These are phyloP conservation scores for Mrakia blollopis DNA, from an alignment of 768 basidiomycete species.

Conservation along the genomic window DNA sequence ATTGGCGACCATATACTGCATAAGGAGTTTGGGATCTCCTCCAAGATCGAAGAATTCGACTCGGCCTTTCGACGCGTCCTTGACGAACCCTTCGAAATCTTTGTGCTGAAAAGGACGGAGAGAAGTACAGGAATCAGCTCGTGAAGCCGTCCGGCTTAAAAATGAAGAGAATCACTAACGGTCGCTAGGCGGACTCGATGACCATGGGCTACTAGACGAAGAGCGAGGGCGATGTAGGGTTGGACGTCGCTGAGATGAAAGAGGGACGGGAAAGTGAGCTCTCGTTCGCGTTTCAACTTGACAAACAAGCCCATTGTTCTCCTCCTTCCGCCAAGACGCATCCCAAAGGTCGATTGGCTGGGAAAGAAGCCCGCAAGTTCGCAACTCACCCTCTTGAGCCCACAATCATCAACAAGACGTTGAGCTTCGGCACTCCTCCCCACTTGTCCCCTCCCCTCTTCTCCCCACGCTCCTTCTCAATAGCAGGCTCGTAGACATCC, in stretches of 20 bases:
- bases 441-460: slow-evolving; percentile 11
- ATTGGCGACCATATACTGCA: slow-evolving; percentile 71
- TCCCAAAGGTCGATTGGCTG: too few species aligned
- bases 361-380: too few species aligned
- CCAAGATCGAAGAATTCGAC: slow-evolving; percentile 61
- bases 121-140: neutral
- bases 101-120: slow-evolving; percentile 45
- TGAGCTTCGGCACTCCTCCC: slow-evolving; percentile 46
- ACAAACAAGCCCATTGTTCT: too few species aligned
- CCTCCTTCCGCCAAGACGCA: too few species aligned
- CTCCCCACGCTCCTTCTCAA: slow-evolving; percentile 46
- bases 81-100: slow-evolving; percentile 57
- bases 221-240: slow-evolving; percentile 59
- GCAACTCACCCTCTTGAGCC: slow-evolving; percentile 59
- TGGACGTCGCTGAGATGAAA: slow-evolving; percentile 56
- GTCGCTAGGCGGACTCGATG: slow-evolving; percentile 62
- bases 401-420: slow-evolving; percentile 63
- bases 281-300: too few species aligned
- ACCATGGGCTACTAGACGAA: slow-evolving; percentile 50
- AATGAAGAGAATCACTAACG: neutral
- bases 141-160: neutral
- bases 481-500: slow-evolving; percentile 52
- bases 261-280: neutral
- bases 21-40: slow-evolving; percentile 60
- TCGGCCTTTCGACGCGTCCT: slow-evolving; percentile 45